Conservation (phyloP, 2,329 filamentous ascomycete genomes). For the Trichoderma asperellum region DNA sequence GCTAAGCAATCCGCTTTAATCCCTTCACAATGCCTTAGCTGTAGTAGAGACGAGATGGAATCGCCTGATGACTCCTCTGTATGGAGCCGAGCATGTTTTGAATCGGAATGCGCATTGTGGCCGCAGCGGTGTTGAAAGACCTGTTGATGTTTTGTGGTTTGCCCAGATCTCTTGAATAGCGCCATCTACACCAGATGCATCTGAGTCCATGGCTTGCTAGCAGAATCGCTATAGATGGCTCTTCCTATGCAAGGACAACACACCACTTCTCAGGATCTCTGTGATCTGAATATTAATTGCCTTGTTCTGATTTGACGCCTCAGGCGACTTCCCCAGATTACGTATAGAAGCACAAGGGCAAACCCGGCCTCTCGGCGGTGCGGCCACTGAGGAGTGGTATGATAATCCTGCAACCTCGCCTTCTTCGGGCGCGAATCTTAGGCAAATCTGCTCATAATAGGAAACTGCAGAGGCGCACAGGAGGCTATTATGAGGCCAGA, state of each 20-base stretch:
- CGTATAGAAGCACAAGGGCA: neutral
- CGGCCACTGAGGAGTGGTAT: neutral
- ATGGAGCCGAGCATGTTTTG: neutral
- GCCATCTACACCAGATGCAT: neutral
- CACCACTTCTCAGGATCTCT: neutral
- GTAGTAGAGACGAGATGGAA: neutral
- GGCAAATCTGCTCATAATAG: slow-evolving; percentile 11
- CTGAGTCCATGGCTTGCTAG: neutral
- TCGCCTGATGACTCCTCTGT: neutral
- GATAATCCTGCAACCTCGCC: neutral
- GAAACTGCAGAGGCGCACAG: neutral
- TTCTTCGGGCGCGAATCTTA: neutral
- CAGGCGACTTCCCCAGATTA: slow-evolving; percentile 4
- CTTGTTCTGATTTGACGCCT: neutral
- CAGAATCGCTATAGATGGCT: slow-evolving; percentile 3
- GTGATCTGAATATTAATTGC: neutral
- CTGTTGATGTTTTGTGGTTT: neutral
- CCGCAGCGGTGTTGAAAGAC: neutral
- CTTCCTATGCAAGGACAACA: neutral
- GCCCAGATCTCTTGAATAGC: neutral
- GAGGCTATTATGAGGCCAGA: neutral
- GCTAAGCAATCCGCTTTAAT: neutral
- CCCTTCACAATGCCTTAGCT: neutral
- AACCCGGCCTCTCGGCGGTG: neutral
- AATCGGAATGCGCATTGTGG: neutral